Evolutionary conservation across 257 asterid genomes (phyloP).

Genomic region (Eucommia ulmoides): DNA sequence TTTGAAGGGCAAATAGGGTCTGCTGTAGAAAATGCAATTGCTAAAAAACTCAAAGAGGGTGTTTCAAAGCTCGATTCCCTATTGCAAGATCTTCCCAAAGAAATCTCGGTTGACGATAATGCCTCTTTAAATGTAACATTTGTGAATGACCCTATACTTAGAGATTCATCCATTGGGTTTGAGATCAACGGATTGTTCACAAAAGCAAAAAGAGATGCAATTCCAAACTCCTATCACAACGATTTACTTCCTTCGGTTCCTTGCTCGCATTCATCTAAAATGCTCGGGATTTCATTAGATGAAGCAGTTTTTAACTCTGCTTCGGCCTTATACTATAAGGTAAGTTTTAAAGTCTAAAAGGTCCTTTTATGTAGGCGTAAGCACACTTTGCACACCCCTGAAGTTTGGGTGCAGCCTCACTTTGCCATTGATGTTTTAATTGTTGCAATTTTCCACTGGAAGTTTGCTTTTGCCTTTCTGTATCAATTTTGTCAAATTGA

Average conservation of each 20-base stretch:
- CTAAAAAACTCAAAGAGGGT: neutral
- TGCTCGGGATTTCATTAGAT: slow-evolving; percentile 2
- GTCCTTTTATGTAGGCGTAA: too few species aligned
- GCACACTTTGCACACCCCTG: too few species aligned
- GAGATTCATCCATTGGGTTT: neutral
- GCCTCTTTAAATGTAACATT: slow-evolving; percentile 1
- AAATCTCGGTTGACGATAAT: neutral
- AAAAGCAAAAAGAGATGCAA: neutral
- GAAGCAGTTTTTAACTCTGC: slow-evolving; percentile 1
- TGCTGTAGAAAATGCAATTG: neutral
- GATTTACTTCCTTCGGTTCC: neutral
- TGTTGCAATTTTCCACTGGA: too few species aligned
- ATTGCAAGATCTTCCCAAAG: neutral
- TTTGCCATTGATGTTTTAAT: too few species aligned
- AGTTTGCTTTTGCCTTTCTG: too few species aligned
- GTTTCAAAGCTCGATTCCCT: slow-evolving; percentile 2
- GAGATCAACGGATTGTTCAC: neutral
- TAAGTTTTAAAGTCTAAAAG: neutral
- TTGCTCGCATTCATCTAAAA: neutral
- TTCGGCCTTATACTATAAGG: neutral
- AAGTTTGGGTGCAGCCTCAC: too few species aligned
- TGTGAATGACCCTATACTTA: neutral
- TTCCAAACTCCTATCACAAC: neutral
- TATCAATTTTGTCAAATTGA: too few species aligned
- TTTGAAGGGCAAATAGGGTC: neutral